Evolutionary conservation across 768 basidiomycete species (phyloP), one percentile per base, ranked within the genome.

Genomic region (Lactifluus pinguis): DNA sequence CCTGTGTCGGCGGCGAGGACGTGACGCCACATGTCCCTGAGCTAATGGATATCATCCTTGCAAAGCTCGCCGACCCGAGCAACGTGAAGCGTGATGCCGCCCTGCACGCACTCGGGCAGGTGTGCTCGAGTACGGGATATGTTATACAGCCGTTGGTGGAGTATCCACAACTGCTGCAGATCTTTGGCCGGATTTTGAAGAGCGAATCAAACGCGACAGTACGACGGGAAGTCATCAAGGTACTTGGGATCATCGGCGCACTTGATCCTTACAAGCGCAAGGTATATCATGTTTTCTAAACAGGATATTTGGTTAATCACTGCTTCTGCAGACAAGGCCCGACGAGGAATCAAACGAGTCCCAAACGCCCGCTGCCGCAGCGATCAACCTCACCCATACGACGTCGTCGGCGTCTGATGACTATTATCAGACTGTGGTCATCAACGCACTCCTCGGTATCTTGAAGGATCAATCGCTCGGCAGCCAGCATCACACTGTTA

Each of bases 351-450:
- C 77, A 14, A 65, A 66, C 30, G 67, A 82, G 1, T 75, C 80
- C 2, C 74, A 83, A 50, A 77, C 81, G 19, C 79, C 82, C 45
- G 82, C 84, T 42, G 68, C 67, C 7, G 86, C 81, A 63, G 85
- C 87, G 65, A 86, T 90, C 38, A 82, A 86, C 11, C 76, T 85
- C 50, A 81, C 79, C 50, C 86, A 83, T 67, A 80, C 83, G 6
- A 77, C 83, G 4, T 76, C 77, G 32, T 78, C 85, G 17, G 79
- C 83, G 19, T 85, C 92, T 6, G 97, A 98, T 65, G 95, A 98
- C 70, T 98, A 95, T 73, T 99, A 94, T 74, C 97, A 98, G 71
- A 92, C 92, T 6, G 92, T 95, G 6, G 95, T 95, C 41, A 91
- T 99, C 70, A 88, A 84, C 30, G 82, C 93, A 0, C 80, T 99